phyloP scores from a whole-genome alignment of 108 stramenopile species.

The Aurantiochytrium sp. region DNA sequence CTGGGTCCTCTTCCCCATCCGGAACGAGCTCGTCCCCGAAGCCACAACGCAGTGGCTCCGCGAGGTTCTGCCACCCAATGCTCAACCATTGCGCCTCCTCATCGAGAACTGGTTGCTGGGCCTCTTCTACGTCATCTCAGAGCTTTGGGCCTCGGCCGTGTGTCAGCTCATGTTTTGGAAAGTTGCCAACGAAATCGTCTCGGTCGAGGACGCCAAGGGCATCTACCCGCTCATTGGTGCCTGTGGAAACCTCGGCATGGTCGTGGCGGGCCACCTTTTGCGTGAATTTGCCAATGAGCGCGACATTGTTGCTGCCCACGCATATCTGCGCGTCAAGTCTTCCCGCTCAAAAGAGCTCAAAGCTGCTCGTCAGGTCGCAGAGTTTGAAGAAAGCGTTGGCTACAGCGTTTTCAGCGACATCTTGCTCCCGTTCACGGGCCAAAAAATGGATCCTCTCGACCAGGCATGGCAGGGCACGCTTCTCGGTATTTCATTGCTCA shows the following conservation, averaged over 20 bases:
- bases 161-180: slow-evolving; percentile 93
- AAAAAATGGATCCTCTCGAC: not conserved
- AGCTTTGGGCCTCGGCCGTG: slow-evolving; percentile 95
- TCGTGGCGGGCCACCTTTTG: not conserved
- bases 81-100: not conserved
- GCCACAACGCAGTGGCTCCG: not conserved
- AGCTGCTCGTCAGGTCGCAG: not conserved
- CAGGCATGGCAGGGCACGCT: not conserved
- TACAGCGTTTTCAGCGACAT: not conserved
- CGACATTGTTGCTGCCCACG: not conserved
- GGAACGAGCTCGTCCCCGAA: not conserved
- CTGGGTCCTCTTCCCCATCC: not conserved
- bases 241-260: slow-evolving; percentile 3
- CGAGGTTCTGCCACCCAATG: not conserved
- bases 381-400: not conserved
- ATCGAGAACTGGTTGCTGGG: slow-evolving; percentile 86
- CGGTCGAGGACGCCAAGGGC: slow-evolving; percentile 79
- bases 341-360: not conserved
- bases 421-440: not conserved
- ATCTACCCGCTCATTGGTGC: slow-evolving; percentile 5
- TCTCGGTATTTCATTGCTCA: not conserved
- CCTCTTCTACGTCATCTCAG: slow-evolving; percentile 92
- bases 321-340: not conserved
- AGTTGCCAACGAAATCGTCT: slow-evolving; percentile 92
- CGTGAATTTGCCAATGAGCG: not conserved